Evolutionary conservation across 352 stramenopile genomes (phyloP), one percentile per base, ranked within the genome.

Genomic region (Phytophthora uliginosa): DNA sequence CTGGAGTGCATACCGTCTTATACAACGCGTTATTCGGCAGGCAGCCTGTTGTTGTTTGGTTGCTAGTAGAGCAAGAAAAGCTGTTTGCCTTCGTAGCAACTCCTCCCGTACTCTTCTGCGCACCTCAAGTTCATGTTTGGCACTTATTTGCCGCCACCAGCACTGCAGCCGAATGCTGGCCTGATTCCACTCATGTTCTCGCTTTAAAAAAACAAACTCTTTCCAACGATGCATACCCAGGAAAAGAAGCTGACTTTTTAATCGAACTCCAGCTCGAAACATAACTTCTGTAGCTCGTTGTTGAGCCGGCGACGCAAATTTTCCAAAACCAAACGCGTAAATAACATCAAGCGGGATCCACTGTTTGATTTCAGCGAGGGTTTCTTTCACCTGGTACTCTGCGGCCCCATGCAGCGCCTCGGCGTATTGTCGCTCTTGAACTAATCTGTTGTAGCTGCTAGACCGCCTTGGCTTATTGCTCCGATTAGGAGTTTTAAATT

Each of bases 281-380:
- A 94, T 66, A 9, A 90, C 24, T 18, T 83, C 50, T 1, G 83
- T 71, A 7, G 86, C 86, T 42, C 80, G 77, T 47, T 94, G 84
- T 20, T 94, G 86, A 4, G 81, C 86, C 15, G 78, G 78, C 1
- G 86, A 94, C 5, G 86, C 83, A 67, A 90, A 91, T 57, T 83
- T 79, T 1, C 84, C 86, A 0, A 88, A 57, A 0, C 86, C 86
- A 58, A 84, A 81, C 17, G 76, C 76, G 38, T 94, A 92, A 58
- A 94, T 83, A 17, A 90, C 73, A 24, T 94, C 86, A 8, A 94
- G 78, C 7, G 86, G 84, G 6, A 94, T 69, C 69, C 76, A 89
- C 38, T 84, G 77, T 40, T 77, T 83, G 56, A 94, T 83, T 26
- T 90, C 84, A 4, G 66, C 26, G 13, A 92, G 76, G 2, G 79